Base-by-base conservation (phyloP, 75 land plant species). In the Cryptomeria japonica region DNA sequence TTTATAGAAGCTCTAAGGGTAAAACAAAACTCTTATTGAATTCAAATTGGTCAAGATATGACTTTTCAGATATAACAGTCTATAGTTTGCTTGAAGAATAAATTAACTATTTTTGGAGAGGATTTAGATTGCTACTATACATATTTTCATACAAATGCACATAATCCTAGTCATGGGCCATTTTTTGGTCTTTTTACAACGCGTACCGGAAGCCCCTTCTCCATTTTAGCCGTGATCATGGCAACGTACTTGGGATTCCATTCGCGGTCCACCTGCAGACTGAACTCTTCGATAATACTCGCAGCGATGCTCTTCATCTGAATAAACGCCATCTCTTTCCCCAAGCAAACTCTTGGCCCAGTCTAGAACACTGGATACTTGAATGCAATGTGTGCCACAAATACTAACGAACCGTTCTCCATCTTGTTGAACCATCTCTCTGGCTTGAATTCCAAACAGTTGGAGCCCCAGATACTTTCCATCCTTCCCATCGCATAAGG, bases 401-500 rank as follows among this genome's bases (percentile, higher is more conserved):
- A 83, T 5, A 28, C 55, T 2, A 88, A 85, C 9, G 76, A 73
- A 32, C 76, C 76, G 0, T 73, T 73, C 32, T n/a, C 36, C 0
- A 85, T 89, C 19, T 90, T 73, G 5, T 87, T 79, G 19, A 93
- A 13, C 93, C 93, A 92, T 55, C 93, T 86, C 86, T 93, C 86
- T 4, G 91, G 91, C 41, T 82, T 87, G 79, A 83, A 91, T 47
- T 91, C 86, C 84, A 32, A 31, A 38, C 91, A 92, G 53, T 94
- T 94, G 10, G 80, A 41, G 1, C 94, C 95, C 95, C 95, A 94
- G 28, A 94, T 84, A 37, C 16, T 46, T 72, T 88, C 90, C 94
- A 90, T 88, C 41, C 94, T 86, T 38, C 91, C 94, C 95, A 94
- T 94, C 10, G 90, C 53, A 68, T 88, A 94, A 16, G 88, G 68